Base-by-base conservation (phyloP, 2,329 filamentous ascomycete genomes). In the Graphiopsis chlorocephala region DNA sequence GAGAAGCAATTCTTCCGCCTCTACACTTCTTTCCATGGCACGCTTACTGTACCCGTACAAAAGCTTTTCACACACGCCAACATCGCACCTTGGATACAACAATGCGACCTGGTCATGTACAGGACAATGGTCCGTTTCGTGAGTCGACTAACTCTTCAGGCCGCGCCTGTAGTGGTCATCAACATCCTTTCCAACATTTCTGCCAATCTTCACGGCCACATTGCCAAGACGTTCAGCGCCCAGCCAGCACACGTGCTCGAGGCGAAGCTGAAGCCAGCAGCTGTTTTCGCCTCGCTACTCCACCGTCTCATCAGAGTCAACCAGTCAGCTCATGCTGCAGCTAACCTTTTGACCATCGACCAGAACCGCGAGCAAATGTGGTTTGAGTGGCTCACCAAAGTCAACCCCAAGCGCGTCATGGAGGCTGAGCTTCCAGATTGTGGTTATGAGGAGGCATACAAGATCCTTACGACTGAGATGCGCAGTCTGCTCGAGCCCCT, bases 1-100 rank as follows among this genome's bases (percentile, higher is more conserved):
- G 92, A 97, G 77, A 96, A 97, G 79, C 94, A 93, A 7, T 96
- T 99, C 76, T 96, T 97, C 76, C 92, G 96, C 69, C 86, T 97
- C 17, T 97, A 96, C 76, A 93, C 91, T 6, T 95, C 94, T 0
- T 98, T 99, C 76, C 92, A 97, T 73, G 95, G 95, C 63, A 98
- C 93, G 1, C 85, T 99, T 72, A 99, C 95, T 0, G 96, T 97
- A 78, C 95, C 95, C 6, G 94, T 98, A 3, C 93, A 97, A 77
- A 97, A 96, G 77, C 81, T 99, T 2, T 90, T 99, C 72, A 88
- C 88, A 15, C 88, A 96, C 72, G 88, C 90, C 2, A 88, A 88
- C 63, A 82, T 98, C 63, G 92, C 93, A 2, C 85, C 90, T 1
- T 99, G 95, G 95, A 96, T 99, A 67, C 91, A 95, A 75, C 90